Evolutionary conservation across 495 filamentous ascomycete genomes (phyloP).

Genomic region (Delitschia confertaspora): DNA sequence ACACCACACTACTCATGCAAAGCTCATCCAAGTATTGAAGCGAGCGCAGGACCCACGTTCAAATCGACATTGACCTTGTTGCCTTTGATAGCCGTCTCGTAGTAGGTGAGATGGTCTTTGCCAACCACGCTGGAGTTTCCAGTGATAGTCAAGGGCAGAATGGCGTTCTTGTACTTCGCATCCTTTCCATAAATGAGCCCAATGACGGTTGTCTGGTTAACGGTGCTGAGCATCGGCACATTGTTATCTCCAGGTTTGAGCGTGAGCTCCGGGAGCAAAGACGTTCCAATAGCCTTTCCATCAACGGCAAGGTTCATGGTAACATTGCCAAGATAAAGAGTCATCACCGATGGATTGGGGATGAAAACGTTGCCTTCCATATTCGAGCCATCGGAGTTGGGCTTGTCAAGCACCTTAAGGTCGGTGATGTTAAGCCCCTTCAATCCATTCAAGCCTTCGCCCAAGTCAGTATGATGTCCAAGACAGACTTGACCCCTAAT

Average conservation of each 20-base stretch:
- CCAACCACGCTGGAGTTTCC: constrained; percentile 51
- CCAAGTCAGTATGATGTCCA: background rate
- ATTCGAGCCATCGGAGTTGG: constrained; percentile 44
- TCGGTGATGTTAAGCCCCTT: constrained; percentile 50
- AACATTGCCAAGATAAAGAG: constrained; percentile 56
- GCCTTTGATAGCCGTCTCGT: constrained; percentile 42
- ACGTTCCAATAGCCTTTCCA: constrained; percentile 44
- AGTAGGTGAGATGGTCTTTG: constrained; percentile 54
- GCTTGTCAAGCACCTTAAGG: constrained; percentile 39
- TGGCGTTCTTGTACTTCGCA: constrained; percentile 42
- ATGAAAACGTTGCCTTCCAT: constrained; percentile 55
- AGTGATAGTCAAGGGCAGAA: constrained; percentile 51
- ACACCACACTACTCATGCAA: no score
- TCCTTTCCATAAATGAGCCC: constrained; percentile 30
- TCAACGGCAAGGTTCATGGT: constrained; percentile 51
- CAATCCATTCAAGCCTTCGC: constrained; percentile 51
- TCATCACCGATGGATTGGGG: constrained; percentile 61
- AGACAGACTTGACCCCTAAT: background rate
- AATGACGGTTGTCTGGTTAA: constrained; percentile 45
- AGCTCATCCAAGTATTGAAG: no score
- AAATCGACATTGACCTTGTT: constrained; percentile 38
- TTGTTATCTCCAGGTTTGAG: constrained; percentile 54
- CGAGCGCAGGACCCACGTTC: constrained; percentile 38
- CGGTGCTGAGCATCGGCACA: constrained; percentile 45
- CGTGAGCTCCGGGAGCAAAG: constrained; percentile 48